These are phyloP conservation scores for Coemansia javaensis DNA, from an alignment of 192 early-diverging fungal genomes.

Conservation along the genomic window DNA sequence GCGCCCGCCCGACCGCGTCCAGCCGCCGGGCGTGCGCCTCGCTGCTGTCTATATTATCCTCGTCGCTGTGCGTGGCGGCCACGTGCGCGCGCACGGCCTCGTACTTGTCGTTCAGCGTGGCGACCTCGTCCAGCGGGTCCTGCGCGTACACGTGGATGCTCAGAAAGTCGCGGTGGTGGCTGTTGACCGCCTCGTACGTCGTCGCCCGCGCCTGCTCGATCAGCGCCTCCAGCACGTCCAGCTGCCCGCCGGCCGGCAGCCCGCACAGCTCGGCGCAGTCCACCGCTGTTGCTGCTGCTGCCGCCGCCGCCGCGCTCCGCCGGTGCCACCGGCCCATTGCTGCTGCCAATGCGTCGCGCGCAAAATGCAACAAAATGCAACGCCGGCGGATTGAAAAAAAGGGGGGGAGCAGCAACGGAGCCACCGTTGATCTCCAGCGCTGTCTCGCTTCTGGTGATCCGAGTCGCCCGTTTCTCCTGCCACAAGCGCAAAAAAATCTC, in stretches of 20 bases:
- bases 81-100: constrained; percentile 11
- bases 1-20: constrained; percentile 13
- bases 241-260: constrained; percentile 14
- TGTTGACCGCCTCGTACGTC: constrained; percentile 40
- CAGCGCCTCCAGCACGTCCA: constrained; percentile 12
- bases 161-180: constrained; percentile 33
- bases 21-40: constrained; percentile 11
- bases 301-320: constrained; percentile 1
- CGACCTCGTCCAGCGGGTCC: constrained; percentile 48
- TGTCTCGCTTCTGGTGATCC: too few relatives aligned
- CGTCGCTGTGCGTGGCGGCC: not conserved
- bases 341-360: too few relatives aligned
- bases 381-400: too few relatives aligned
- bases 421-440: too few relatives aligned
- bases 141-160: constrained; percentile 23
- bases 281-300: not conserved
- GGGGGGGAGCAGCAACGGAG: too few relatives aligned
- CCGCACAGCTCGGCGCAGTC: constrained; percentile 17
- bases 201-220: constrained; percentile 22
- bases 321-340: too few relatives aligned
- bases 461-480: too few relatives aligned
- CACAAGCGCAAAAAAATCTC: too few relatives aligned
- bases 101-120: constrained; percentile 41
- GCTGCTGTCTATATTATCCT: too few relatives aligned
- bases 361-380: too few relatives aligned